Conservation (phyloP, 352 stramenopile species). For the Globisporangium polare region DNA sequence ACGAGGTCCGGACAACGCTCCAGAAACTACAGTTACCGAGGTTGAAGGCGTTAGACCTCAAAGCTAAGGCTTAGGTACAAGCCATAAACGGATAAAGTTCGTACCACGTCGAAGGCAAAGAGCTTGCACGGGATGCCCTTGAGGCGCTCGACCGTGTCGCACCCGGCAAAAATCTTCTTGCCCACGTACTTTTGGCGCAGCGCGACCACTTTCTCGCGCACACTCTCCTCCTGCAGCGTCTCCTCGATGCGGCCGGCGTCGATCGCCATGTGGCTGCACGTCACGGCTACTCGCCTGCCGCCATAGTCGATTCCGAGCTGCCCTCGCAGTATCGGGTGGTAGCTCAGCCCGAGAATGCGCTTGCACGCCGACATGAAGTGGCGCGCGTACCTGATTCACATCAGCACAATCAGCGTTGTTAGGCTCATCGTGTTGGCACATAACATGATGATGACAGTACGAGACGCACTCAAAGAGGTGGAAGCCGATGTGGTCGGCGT, state of each 20-base stretch:
- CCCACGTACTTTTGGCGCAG: constrained; percentile 60
- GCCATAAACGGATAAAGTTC: not conserved
- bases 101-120: constrained; percentile 87
- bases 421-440: not conserved
- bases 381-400: constrained; percentile 38
- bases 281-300: constrained; percentile 92
- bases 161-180: constrained; percentile 90
- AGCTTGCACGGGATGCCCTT: constrained; percentile 98
- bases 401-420: not conserved
- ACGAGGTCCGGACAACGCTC: constrained; percentile 77
- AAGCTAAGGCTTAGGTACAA: not conserved
- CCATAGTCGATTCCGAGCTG: constrained; percentile 94
- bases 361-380: constrained; percentile 92
- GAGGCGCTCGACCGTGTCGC: constrained; percentile 94
- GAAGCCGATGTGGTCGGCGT: constrained; percentile 92
- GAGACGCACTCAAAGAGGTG: constrained; percentile 88
- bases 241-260: constrained; percentile 51
- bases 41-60: not conserved
- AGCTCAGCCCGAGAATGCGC: constrained; percentile 92
- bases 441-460: not conserved
- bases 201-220: constrained; percentile 47
- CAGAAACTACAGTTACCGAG: constrained; percentile 66
- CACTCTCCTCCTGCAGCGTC: constrained; percentile 33
- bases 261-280: constrained; percentile 92
- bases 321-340: constrained; percentile 89